Evolutionary conservation across 768 basidiomycete genomes (phyloP), one percentile per base, ranked within the genome.

Genomic region (Russula sp.): DNA sequence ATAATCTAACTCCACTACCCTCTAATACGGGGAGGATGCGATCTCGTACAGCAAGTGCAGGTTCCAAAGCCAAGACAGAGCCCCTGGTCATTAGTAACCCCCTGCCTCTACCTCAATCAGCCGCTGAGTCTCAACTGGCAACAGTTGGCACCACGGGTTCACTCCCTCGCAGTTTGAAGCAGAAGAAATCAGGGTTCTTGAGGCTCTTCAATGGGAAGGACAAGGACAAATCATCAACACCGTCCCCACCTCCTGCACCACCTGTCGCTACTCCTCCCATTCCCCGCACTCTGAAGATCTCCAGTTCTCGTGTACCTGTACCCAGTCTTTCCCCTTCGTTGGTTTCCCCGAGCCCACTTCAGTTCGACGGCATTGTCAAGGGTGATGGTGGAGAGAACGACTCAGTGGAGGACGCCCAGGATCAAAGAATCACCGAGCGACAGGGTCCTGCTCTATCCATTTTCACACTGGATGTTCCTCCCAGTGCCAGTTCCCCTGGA

Each of bases 161-260:
- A 52, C 68, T 75, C 32, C 75, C 75, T 10, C 86, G 83, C 67
- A 65, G 73, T 2, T 71, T 92, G 53, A 88, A 82, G 67, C 86
- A 86, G 62, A 90, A 87, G 76, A 91, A 87, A 71, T 91, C 89
- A 65, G 90, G 81, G 3, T 89, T 93, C 69, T 82, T 92, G 85
- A 78, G 86, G 54, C 73, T 93, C 11, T 90, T 92, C 70, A 83
- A 85, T 67, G 78, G 79, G 20, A 82, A 79, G 69, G 74, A 74
- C 20, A 74, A 74, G 54, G 73, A 75, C 25, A 78, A 78, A 54
- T 70, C 68, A 5, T 72, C 73, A 8, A 80, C 80, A 1, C 84
- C 84, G 7, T 84, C 88, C 18, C 78, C 88, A 9, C 85, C 86
- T 13, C 71, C 78, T 10, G 67, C 82, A 36, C 73, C 76, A 5